Base-by-base conservation (phyloP, 169 alveolate species). In the Cryptosporidium ubiquitum region DNA sequence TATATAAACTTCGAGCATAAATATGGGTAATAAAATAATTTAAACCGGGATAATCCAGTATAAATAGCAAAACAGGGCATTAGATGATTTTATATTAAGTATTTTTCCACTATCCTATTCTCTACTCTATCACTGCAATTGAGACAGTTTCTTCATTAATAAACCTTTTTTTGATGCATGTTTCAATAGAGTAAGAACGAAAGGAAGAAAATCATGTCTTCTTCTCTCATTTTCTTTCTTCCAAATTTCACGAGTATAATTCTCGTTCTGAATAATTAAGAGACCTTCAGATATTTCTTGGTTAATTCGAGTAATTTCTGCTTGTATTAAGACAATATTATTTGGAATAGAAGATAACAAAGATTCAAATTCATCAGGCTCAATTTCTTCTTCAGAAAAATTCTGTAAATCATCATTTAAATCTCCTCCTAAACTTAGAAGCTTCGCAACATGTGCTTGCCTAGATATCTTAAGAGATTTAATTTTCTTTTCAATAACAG, bases 141-240 rank as follows among this genome's bases (percentile, higher is more conserved):
- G 74, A 18, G 73, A 61, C 7, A 79, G 58, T 14, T 79, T 57
- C 66, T 79, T 61, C 37, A 52, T 44, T 26, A 79, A 26, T 10
- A 79, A 68, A 20, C 89, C 89, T 79, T 61, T 79, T 60, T 60
- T 79, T 9, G 89, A 79, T 29, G 89, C 89, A 79, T 79, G 79
- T 29, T 51, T 79, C 42, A 79, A 26, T n/a, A 79, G 14, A 10
- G 92, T 71, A 20, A 85, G 74, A 16, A 85, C 20, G 57, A 85
- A 85, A 20, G 92, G 92, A 35, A 84, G 74, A 47, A 73, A 85
- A 39, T 85, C 92, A 70, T 85, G 92, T 40, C 92, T 74, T 39
- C 92, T 74, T 42, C 92, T 69, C 26, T 70, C 86, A 37, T 85
- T 85, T 52, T 85, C 92, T 31, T 68, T 60, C 69, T 60, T 85